Evolutionary conservation across 176 grass and related monocot genomes (phyloP), one percentile per base, ranked within the genome.

Genomic region (Musa beccarii): DNA sequence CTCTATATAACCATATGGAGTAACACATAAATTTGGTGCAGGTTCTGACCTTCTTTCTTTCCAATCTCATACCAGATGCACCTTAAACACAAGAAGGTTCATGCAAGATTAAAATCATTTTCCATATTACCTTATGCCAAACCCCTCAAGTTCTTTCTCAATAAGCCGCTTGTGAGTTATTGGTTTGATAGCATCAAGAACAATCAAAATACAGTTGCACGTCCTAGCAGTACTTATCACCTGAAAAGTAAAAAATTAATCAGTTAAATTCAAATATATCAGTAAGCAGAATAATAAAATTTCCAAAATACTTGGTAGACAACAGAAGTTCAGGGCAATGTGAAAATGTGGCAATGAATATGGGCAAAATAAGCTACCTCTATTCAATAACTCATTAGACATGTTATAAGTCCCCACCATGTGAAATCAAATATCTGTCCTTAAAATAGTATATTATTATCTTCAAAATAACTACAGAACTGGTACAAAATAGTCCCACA

Each of bases 221-320:
- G 95, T 99, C 79, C 95, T 91, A 49, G 95, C 90, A 54, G 95
- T 99, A 73, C 95, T 99, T 84, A 99, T 94, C 75, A 99, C 95
- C 95, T 99, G 86, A 81, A 82, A 78, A 81, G 28, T 2, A 50
- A 25, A 80, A 12, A 24, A 50, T 54, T 50, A 51, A 52, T 73
- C 53, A 2, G 10, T 16, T 68, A 69, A 73, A 55, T 23, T 11
- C 26, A 59, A 80, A 72, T 16, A 73, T 29, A 50, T n/a, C 0
- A 79, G 8, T 25, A 21, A 54, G 50, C 15, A 26, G 21, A 19
- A 11, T 29, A 26, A 74, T 29, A 8, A 74, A 53, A 53, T 62
- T 59, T 62, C 2, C 15, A n/a, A 7, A 61, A 19, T 62, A 17
- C 57, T 62, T 8, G 20, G 20, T 9, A 62, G 17, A 62, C 7